A percentile compares a stretch with the other conserved stretches of the same genome.
Conservation (phyloP, 345 rosid species). For the Salix purpurea region DNA sequence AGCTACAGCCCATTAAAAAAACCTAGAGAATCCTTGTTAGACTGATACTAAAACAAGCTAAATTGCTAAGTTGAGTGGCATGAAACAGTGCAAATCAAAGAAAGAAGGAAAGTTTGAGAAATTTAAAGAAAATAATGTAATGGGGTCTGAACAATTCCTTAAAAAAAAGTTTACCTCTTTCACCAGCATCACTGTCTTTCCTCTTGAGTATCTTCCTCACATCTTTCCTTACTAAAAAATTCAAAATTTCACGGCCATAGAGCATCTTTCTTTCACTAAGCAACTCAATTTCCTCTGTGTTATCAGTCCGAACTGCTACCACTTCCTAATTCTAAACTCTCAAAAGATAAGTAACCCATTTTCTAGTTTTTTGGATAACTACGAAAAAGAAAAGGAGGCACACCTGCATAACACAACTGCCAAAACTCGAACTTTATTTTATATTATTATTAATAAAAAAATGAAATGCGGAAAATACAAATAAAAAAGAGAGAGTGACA, state of each 20-base stretch:
- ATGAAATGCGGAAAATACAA: background rate
- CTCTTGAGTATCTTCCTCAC: constrained; percentile 81
- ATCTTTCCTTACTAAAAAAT: constrained; percentile 48
- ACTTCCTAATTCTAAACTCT: background rate
- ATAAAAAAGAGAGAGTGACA: background rate
- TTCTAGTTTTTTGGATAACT: background rate
- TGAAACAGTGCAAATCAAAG: background rate
- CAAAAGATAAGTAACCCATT: background rate
- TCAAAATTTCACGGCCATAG: constrained; percentile 37
- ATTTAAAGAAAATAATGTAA: background rate
- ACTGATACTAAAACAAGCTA: background rate
- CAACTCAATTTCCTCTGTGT: background rate
- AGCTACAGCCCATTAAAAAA: background rate
- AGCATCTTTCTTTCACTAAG: constrained; percentile 23
- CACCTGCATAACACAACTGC: background rate
- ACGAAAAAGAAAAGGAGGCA: background rate
- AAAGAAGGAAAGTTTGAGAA: background rate
- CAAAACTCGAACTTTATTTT: background rate
- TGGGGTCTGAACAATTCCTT: background rate
- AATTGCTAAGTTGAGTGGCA: background rate
- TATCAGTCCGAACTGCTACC: background rate
- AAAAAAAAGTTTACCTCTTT: constrained; percentile 39
- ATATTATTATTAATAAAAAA: background rate
- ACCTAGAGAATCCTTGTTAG: background rate
- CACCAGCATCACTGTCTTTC: constrained; percentile 89